Percentiles rank a stretch among this genome's conserved stretches.
Conservation (phyloP, 1,284 basidiomycete species). For the Schizopora paradoxa region DNA sequence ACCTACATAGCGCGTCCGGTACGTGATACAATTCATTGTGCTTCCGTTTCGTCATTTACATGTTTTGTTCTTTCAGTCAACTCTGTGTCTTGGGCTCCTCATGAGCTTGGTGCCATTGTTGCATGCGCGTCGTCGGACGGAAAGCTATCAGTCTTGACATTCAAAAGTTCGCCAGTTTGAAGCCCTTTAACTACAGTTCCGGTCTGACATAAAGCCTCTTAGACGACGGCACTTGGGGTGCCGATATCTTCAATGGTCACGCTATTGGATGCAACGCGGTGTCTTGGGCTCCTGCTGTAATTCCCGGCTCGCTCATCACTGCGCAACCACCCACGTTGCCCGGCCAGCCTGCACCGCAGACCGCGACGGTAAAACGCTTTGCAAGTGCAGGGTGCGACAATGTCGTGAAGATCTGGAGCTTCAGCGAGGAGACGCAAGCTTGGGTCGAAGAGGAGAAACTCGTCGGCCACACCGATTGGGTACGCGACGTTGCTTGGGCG, state of each 20-base stretch:
- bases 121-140: conserved; percentile 99
- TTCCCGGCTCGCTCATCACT: conserved; percentile 78
- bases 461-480: conserved; percentile 95
- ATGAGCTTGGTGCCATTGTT: conserved; percentile 93
- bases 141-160: conserved; percentile 93
- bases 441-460: conserved; percentile 89
- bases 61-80: conserved; percentile 58
- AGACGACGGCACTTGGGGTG: conserved; percentile 97
- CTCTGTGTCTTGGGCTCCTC: conserved; percentile 97
- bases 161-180: conserved; percentile 78
- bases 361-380: conserved; percentile 72
- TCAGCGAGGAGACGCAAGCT: conserved; percentile 67
- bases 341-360: conserved; percentile 30
- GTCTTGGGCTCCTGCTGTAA: conserved; percentile 93
- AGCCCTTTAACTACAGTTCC: conserved; percentile 2
- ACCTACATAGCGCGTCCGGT: conserved; percentile 92
- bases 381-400: conserved; percentile 97
- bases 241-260: conserved; percentile 93
- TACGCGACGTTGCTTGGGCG: conserved; percentile 96
- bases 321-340: conserved; percentile 40
- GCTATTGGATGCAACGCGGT: conserved; percentile 96
- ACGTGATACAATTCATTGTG: too few relatives aligned
- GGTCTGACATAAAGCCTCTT: too few relatives aligned
- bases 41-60: too few relatives aligned
- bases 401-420: conserved; percentile 93